Evolutionary conservation across 2,329 filamentous ascomycete species (phyloP).

Genomic region (Neonectria faginata): DNA sequence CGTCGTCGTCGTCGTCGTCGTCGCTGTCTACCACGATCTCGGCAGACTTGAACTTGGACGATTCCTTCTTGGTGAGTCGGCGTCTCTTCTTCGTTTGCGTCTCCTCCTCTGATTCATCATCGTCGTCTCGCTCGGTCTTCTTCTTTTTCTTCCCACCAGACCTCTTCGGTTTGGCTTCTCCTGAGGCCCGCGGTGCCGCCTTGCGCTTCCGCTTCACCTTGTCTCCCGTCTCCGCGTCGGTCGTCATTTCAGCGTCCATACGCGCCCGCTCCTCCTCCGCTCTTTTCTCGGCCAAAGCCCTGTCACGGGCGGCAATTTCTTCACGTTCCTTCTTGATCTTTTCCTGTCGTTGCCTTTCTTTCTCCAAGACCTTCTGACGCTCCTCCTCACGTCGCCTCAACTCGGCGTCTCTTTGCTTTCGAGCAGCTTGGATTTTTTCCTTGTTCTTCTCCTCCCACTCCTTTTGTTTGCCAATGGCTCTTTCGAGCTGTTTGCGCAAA

Average conservation of each 20-base stretch:
- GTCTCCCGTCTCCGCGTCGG: slow-evolving; percentile 84
- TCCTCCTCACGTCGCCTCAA: slow-evolving; percentile 82
- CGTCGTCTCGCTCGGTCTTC: slow-evolving; percentile 54
- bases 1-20: slow-evolving; percentile 59
- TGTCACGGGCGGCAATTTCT: slow-evolving; percentile 80
- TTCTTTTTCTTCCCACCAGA: slow-evolving; percentile 60
- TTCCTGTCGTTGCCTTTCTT: slow-evolving; percentile 78
- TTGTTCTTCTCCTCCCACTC: slow-evolving; percentile 96
- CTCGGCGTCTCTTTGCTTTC: slow-evolving; percentile 84
- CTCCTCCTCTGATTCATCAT: slow-evolving; percentile 57
- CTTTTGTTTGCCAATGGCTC: slow-evolving; percentile 83
- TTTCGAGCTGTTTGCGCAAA: slow-evolving; percentile 89
- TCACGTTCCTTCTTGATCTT: slow-evolving; percentile 89
- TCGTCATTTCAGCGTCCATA: slow-evolving; percentile 80
- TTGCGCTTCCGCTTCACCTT: slow-evolving; percentile 83
- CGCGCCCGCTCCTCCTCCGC: slow-evolving; percentile 50
- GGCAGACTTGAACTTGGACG: slow-evolving; percentile 82
- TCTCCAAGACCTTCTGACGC: slow-evolving; percentile 73
- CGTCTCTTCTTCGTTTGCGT: slow-evolving; percentile 72
- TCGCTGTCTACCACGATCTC: slow-evolving; percentile 87
- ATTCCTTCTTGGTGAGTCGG: slow-evolving; percentile 63
- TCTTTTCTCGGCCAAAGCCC: slow-evolving; percentile 76
- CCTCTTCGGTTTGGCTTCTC: slow-evolving; percentile 58
- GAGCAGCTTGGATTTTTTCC: slow-evolving; percentile 84
- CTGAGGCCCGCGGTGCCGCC: slow-evolving; percentile 53